Conservation (phyloP, 148 eudicot species). For the Vaccinium vitisidaea region DNA sequence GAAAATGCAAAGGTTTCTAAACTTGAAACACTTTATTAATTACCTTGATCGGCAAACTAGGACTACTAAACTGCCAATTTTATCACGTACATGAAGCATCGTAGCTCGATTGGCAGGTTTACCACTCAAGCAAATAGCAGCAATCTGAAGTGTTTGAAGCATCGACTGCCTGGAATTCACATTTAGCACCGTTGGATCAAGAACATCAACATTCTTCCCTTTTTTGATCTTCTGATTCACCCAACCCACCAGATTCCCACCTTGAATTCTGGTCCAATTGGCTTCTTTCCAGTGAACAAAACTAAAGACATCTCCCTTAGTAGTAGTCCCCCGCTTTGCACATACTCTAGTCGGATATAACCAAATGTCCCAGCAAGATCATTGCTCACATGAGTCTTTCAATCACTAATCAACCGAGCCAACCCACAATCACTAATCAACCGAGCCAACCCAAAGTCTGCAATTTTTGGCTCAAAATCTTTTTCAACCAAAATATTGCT, state of each 20-base stretch:
- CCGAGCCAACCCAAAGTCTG: conserved; percentile 56
- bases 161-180: conserved; percentile 47
- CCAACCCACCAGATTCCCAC: conserved; percentile 63
- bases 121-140: conserved; percentile 39
- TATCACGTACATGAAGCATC: conserved; percentile 42
- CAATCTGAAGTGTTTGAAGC: conserved; percentile 46
- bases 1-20: background rate
- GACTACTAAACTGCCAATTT: background rate
- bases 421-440: conserved; percentile 56
- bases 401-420: conserved; percentile 52
- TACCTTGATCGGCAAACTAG: background rate
- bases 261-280: conserved; percentile 58
- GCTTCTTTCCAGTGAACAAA: conserved; percentile 55
- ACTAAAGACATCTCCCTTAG: conserved; percentile 49
- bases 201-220: conserved; percentile 41
- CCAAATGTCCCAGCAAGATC: conserved; percentile 63
- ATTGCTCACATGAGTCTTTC: conserved; percentile 59
- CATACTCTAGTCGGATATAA: conserved; percentile 64
- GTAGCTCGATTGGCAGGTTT: conserved; percentile 48
- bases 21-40: background rate
- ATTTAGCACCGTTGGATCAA: conserved; percentile 39
- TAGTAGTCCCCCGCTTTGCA: conserved; percentile 55
- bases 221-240: conserved; percentile 41
- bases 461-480: conserved; percentile 52
- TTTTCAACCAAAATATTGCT: conserved; percentile 49